Base-by-base conservation (phyloP, 1,284 basidiomycete species). In the Papiliotrema fonsecae region DNA sequence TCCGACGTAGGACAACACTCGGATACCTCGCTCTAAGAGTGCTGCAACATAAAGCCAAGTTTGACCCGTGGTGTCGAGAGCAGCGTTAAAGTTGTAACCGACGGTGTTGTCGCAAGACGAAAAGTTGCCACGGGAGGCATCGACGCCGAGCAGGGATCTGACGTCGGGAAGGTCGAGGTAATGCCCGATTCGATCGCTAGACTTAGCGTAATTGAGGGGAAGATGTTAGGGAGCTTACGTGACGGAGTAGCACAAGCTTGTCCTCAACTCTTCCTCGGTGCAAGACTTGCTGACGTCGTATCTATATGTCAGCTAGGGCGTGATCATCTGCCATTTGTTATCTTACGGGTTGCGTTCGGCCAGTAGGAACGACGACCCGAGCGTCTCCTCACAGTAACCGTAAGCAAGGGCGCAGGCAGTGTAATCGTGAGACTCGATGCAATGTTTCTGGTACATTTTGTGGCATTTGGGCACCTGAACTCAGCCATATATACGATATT, bases 21-120 rank as follows among this genome's bases (percentile, higher is more conserved):
- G 77, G 34, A 90, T 70, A 5, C 83, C 84, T 26, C 86, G 80
- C 62, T 90, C 87, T 19, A 91, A 79, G 28, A 92, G 77, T 2
- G 77, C 82, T 1, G 80, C 77, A 48, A 89, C 76, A 62, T 89
- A 83, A 37, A 78, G 69, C 57, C 71, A 73, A 19, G 74, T 74
- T 60, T 71, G 55, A 25, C 65, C 68, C 13, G 61, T 52, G 1
- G 18, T 49, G 49, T 76, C 74, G 11, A 65, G 57, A 3, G 57
- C 43, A 10, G 35, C 31, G 32, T 31, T 6, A 58, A 76, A 75
- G 1, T 60, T 58, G 2, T 11, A 1, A 2, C 60, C 56, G 18
- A 87, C 79, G 1, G 61, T 58, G 42, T 53, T 21, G 31, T 74
- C 76, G 69, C 80, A 82, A 25, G 75, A 70, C 6, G 75, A 71